Evolutionary conservation across 257 asterid species (phyloP).

Genomic region (Gentiana straminea): DNA sequence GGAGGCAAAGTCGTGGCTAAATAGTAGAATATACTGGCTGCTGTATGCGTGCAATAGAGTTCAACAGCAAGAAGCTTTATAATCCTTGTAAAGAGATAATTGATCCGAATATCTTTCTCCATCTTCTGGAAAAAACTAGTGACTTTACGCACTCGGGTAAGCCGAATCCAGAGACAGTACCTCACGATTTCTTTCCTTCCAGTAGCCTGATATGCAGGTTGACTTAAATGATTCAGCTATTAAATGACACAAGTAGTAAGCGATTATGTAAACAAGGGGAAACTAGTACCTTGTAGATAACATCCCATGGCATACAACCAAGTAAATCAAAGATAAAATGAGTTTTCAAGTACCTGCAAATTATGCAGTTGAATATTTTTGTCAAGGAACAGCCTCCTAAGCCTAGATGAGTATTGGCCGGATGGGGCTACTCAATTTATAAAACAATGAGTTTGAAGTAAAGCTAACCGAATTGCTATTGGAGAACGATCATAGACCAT

Average conservation of each 20-base stretch:
- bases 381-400: too few species aligned
- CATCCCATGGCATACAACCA: conserved; percentile 78
- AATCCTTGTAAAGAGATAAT: conserved; percentile 56
- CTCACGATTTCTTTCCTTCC: conserved; percentile 49
- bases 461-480: conserved; percentile 47
- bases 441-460: too few species aligned
- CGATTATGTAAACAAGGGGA: too few species aligned
- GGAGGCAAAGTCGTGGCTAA: conserved; percentile 75
- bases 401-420: too few species aligned
- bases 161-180: conserved; percentile 62
- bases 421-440: too few species aligned
- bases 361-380: not conserved
- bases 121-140: conserved; percentile 43
- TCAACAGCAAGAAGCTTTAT: conserved; percentile 63
- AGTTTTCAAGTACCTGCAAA: conserved; percentile 47
- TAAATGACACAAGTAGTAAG: too few species aligned
- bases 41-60: conserved; percentile 67
- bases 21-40: conserved; percentile 69
- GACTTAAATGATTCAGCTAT: too few species aligned
- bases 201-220: conserved; percentile 23
- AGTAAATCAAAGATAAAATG: conserved; percentile 50
- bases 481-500: conserved; percentile 32
- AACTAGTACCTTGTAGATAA: conserved; percentile 42
- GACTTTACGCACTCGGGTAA: conserved; percentile 55
- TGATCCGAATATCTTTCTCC: conserved; percentile 63